These are phyloP conservation scores for Clonostachys rosea DNA, from an alignment of 2,329 filamentous ascomycete species.

Conservation along the genomic window DNA sequence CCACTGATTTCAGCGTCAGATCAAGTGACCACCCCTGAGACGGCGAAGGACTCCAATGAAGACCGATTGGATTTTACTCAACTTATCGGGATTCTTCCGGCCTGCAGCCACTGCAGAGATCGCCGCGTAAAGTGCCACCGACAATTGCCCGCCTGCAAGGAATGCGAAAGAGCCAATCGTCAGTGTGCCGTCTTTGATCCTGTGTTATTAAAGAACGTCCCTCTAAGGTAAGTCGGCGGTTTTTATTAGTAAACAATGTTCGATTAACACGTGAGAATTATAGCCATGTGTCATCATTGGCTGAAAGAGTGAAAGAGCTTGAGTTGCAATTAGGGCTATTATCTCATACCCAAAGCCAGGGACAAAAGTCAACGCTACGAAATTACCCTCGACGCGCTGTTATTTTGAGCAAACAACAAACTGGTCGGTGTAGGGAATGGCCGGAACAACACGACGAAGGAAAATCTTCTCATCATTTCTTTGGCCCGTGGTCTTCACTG, in stretches of 20 bases:
- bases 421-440: too few relatives aligned
- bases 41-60: background rate
- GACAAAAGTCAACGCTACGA: too few relatives aligned
- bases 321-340: too few relatives aligned
- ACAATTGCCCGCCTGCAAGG: constrained; percentile 5
- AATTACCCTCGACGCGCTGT: too few relatives aligned
- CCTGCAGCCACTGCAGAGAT: constrained; percentile 8
- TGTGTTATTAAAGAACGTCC: background rate
- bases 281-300: background rate
- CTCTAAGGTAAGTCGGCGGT: background rate
- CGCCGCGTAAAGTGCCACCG: constrained; percentile 6
- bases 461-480: background rate
- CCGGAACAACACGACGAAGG: too few relatives aligned
- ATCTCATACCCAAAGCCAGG: too few relatives aligned
- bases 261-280: background rate
- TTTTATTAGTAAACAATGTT: background rate
- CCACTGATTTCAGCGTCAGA: background rate
- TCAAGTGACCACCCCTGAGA: too few relatives aligned
- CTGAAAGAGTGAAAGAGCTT: background rate
- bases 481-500: background rate
- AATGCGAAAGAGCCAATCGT: background rate
- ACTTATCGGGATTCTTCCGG: constrained; percentile 2
- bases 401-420: background rate
- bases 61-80: background rate
- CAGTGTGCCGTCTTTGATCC: background rate